Conservation (phyloP, 139 green algal species). For the Volvox reticuliferus region DNA sequence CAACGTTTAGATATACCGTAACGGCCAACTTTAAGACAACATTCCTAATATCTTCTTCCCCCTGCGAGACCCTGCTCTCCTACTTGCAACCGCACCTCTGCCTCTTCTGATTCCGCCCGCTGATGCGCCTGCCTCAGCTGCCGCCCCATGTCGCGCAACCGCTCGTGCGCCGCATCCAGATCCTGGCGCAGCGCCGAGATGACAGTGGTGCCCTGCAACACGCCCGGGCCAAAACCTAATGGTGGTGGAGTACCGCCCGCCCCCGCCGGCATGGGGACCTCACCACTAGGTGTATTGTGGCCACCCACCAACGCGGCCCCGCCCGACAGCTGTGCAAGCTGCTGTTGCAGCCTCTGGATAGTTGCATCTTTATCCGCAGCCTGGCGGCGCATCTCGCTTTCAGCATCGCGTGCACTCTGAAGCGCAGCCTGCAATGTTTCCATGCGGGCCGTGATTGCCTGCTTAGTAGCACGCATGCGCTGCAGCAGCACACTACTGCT, state of each 20-base stretch:
- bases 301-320: not conserved
- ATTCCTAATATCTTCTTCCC: not conserved
- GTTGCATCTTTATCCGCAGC: constrained; percentile 13
- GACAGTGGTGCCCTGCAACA: constrained; percentile 23
- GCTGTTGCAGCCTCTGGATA: constrained; percentile 39
- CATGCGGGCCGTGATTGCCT: constrained; percentile 12
- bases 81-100: constrained; percentile 42
- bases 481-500: constrained; percentile 1
- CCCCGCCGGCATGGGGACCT: not conserved
- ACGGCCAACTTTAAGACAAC: not conserved
- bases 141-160: constrained; percentile 23
- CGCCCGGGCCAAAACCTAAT: not conserved
- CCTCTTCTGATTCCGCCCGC: constrained; percentile 22
- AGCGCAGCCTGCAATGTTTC: constrained; percentile 9
- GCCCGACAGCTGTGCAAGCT: constrained; percentile 12
- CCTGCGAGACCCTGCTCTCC: not conserved
- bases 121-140: constrained; percentile 38
- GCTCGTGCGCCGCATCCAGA: constrained; percentile 45
- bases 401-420: not conserved
- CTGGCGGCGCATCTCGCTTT: constrained; percentile 8
- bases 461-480: constrained; percentile 30
- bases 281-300: not conserved
- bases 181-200: constrained; percentile 42
- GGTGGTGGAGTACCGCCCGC: not conserved
- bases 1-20: too few species aligned